Conservation (phyloP, 345 rosid species). For the Populus deltoides region DNA sequence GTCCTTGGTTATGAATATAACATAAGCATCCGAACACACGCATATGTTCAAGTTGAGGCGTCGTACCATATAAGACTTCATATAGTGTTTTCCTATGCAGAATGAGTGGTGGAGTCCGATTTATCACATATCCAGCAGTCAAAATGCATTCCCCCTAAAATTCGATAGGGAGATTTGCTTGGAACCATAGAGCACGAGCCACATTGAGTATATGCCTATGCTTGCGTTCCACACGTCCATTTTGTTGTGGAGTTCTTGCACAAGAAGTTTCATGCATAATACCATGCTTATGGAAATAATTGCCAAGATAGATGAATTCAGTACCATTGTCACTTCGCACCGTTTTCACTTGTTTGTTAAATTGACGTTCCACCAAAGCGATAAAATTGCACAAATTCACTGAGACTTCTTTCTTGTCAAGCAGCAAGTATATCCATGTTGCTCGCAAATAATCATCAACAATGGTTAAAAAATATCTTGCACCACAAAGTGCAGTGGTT, state of each 20-base stretch:
- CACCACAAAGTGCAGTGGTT: neutral
- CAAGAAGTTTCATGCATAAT: neutral
- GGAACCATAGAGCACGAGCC: neutral
- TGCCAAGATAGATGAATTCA: neutral
- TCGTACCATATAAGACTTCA: neutral
- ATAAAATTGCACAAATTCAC: neutral
- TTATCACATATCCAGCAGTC: neutral
- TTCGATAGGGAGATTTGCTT: neutral
- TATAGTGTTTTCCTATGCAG: neutral
- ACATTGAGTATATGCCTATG: constrained; percentile 8
- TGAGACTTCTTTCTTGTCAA: constrained; percentile 3
- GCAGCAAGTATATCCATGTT: constrained; percentile 15
- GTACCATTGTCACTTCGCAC: constrained; percentile 10
- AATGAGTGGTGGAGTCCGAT: neutral
- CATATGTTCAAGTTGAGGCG: neutral
- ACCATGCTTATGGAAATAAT: neutral
- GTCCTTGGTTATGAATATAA: neutral
- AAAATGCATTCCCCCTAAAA: constrained; percentile 17
- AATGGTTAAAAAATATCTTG: constrained; percentile 5
- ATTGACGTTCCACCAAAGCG: neutral
- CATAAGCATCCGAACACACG: neutral
- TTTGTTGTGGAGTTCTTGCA: constrained; percentile 12
- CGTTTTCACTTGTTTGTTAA: neutral
- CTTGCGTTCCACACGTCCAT: constrained; percentile 5
- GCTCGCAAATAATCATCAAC: constrained; percentile 23